phyloP scores from a whole-genome alignment of 2,329 filamentous ascomycete genomes.

The Ophiostoma sp. region DNA sequence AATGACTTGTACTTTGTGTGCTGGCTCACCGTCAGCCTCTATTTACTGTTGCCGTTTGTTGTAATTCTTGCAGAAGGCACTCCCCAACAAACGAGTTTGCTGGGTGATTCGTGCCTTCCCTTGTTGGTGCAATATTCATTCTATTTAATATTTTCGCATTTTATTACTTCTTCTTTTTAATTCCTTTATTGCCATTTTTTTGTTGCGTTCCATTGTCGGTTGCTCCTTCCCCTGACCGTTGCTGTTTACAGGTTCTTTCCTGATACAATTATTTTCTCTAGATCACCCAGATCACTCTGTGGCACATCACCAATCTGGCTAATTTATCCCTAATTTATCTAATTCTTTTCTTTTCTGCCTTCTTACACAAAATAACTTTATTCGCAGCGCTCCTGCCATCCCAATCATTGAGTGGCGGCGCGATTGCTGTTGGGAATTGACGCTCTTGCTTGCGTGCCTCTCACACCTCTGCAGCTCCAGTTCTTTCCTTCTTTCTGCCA shows the following conservation, averaged over 20 bases:
- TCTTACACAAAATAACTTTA: neutral
- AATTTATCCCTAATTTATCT: neutral
- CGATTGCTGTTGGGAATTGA: slow-evolving; percentile 10
- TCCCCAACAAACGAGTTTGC: slow-evolving; percentile 28
- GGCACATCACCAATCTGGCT: neutral
- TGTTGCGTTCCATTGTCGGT: slow-evolving; percentile 14
- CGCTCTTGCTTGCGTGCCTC: neutral
- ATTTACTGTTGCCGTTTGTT: slow-evolving; percentile 17
- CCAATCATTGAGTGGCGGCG: slow-evolving; percentile 14
- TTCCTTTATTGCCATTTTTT: neutral
- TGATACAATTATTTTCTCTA: neutral
- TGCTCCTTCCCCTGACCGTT: slow-evolving; percentile 17
- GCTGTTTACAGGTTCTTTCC: slow-evolving; percentile 17
- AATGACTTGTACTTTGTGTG: neutral
- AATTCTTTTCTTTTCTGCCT: neutral
- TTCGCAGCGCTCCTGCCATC: neutral
- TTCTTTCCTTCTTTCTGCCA: slow-evolving; percentile 10
- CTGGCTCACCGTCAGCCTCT: slow-evolving; percentile 10
- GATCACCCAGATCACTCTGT: neutral
- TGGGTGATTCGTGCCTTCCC: slow-evolving; percentile 24
- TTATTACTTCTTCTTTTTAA: neutral
- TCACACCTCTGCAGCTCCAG: slow-evolving; percentile 4
- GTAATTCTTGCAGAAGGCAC: neutral
- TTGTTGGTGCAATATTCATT: slow-evolving; percentile 23
- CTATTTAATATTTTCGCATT: neutral